Conservation (phyloP, 176 grass and related monocot species). For the Lolium multiflorum region DNA sequence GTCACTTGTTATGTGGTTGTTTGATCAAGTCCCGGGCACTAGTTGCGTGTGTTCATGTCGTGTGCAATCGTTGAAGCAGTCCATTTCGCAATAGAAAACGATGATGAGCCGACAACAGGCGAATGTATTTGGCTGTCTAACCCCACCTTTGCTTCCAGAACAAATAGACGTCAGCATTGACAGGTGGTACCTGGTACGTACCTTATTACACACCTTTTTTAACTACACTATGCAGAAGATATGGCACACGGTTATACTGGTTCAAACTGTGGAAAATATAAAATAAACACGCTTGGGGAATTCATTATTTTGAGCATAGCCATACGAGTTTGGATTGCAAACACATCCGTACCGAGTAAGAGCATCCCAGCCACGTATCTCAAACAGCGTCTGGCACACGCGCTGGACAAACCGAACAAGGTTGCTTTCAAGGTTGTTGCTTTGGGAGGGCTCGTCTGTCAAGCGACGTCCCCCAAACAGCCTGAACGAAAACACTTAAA, state of each 20-base stretch:
- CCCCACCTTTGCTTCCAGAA: conserved; percentile 41
- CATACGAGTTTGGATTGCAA: too few species aligned
- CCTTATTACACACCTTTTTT: background rate
- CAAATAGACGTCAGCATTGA: background rate
- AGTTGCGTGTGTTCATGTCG: background rate
- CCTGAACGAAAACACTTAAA: too few species aligned
- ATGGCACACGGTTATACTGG: conserved; percentile 42
- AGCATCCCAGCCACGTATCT: too few species aligned
- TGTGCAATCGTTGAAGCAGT: conserved; percentile 16
- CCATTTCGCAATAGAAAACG: background rate
- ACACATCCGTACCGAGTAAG: too few species aligned
- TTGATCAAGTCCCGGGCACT: background rate
- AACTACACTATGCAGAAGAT: background rate
- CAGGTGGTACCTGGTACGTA: conserved; percentile 16
- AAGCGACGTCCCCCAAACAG: too few species aligned
- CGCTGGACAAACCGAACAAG: too few species aligned
- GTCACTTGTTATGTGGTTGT: background rate
- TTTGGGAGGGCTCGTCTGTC: too few species aligned
- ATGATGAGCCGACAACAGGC: background rate
- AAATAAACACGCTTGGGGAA: background rate
- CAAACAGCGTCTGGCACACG: too few species aligned
- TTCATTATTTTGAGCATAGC: background rate
- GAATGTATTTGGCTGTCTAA: background rate
- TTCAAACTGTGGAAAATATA: conserved; percentile 40
- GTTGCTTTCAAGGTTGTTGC: too few species aligned